Base-by-base conservation (phyloP, 108 stramenopile species). In the Aurantiochytrium sp. region DNA sequence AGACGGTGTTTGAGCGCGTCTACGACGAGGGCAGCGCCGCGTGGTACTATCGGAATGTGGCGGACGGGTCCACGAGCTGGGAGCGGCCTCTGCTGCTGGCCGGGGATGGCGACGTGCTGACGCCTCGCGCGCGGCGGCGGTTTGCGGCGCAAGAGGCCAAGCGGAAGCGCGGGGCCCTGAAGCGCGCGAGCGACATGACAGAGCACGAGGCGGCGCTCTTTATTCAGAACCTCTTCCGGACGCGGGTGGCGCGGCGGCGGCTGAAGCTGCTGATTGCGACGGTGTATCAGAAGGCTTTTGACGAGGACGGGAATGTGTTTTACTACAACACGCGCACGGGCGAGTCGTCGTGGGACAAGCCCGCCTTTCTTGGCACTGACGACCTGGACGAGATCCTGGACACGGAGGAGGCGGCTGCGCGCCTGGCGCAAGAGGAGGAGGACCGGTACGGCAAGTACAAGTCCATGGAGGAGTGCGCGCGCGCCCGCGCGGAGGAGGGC, bases 241-340 rank as follows among this genome's bases (percentile, higher is more conserved):
- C 73, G 30, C 39, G 73, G 10, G 73, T 24, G 15, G 73, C 73
- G n/a, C 73, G 73, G 24, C 8, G 24, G 15, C 73, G 73, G 45
- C 45, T 81, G 15, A 81, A 81, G 39, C 12, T 48, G 42, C 45
- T 81, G 1, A 48, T 81, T 24, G 45, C 39, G 2, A 81, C n/a
- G 6, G 73, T 81, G n/a, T 81, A 48, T 48, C 73, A 81, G 39
- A 81, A 81, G 45, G 45, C 39, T 15, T 81, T 48, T 2, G 73
- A 81, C 2, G 73, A 81, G 42, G 73, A 81, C 2, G 73, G 73
- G 21, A 81, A 81, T 48, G 73, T 48, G 39, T 81, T 48, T 48
- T 81, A 81, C 30, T 81, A 81, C 45, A 81, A 81, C 39, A 81
- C 73, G 42, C 39, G 45, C 39, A 81, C 73, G 42, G 73, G 73